Evolutionary conservation across 2,329 filamentous ascomycete species (phyloP).

Genomic region (Aspergillus puulaauensis): DNA sequence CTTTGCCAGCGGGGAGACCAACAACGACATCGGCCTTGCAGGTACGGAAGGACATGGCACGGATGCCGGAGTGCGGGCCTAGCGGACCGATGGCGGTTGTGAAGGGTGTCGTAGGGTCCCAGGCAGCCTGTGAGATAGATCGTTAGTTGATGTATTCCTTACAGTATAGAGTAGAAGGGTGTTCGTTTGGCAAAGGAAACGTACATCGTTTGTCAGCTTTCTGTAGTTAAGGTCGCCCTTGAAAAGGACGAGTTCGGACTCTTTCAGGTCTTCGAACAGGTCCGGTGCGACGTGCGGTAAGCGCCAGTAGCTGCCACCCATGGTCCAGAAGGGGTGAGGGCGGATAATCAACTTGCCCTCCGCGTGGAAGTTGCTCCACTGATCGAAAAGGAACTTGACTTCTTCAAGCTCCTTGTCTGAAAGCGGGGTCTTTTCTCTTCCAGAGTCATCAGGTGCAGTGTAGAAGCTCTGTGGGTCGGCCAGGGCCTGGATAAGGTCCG

Average conservation of each 20-base stretch:
- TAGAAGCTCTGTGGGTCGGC: conserved; percentile 77
- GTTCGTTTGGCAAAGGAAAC: conserved; percentile 30
- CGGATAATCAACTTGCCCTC: conserved; percentile 82
- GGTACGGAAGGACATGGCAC: conserved; percentile 82
- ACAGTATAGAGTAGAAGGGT: background rate
- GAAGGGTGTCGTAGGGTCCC: conserved; percentile 88
- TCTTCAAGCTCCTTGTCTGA: conserved; percentile 66
- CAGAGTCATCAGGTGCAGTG: conserved; percentile 65
- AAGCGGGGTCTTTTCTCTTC: conserved; percentile 61
- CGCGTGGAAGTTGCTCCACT: conserved; percentile 76
- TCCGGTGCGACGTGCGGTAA: conserved; percentile 67
- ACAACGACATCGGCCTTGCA: conserved; percentile 98
- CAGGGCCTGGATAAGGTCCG: conserved; percentile 76
- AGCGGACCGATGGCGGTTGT: conserved; percentile 80
- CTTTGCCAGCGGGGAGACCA: conserved; percentile 75
- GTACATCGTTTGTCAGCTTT: conserved; percentile 85
- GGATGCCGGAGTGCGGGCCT: conserved; percentile 76
- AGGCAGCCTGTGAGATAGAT: conserved; percentile 59
- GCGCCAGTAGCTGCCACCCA: conserved; percentile 83
- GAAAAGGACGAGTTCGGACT: conserved; percentile 86
- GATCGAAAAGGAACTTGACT: conserved; percentile 73
- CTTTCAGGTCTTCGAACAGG: conserved; percentile 74
- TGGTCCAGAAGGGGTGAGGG: conserved; percentile 89
- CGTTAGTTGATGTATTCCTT: background rate
- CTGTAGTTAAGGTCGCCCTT: conserved; percentile 98